Evolutionary conservation across 2,329 filamentous ascomycete genomes (phyloP).

Genomic region (Colletotrichum godetiae): DNA sequence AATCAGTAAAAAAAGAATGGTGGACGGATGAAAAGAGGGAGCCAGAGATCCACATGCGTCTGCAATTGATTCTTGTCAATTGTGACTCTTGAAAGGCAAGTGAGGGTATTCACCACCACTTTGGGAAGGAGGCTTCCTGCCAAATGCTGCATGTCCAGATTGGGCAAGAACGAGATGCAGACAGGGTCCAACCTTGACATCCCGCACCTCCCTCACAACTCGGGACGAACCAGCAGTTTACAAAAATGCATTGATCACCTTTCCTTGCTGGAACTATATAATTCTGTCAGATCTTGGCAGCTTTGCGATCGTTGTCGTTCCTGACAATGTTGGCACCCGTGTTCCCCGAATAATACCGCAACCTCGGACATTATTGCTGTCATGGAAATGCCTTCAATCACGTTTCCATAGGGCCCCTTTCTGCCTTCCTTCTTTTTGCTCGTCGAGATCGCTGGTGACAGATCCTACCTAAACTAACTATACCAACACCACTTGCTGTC

Average conservation of each 20-base stretch:
- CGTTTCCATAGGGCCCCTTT: background rate
- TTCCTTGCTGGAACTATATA: background rate
- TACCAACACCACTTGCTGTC: background rate
- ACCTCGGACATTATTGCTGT: background rate
- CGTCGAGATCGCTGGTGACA: background rate
- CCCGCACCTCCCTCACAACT: conserved; percentile 26
- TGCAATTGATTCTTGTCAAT: background rate
- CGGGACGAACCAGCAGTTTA: conserved; percentile 23
- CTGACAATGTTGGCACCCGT: background rate
- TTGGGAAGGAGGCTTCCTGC: conserved; percentile 7
- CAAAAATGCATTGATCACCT: background rate
- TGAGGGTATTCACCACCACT: background rate
- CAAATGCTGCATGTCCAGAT: background rate
- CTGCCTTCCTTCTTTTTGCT: background rate
- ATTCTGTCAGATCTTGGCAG: background rate
- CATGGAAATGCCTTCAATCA: background rate
- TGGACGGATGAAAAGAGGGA: background rate
- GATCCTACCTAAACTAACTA: background rate
- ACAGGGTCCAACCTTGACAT: conserved; percentile 15
- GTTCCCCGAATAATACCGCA: background rate
- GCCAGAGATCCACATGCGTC: background rate
- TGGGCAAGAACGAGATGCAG: background rate
- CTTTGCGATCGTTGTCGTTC: background rate
- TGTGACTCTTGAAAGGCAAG: background rate
- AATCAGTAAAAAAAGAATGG: background rate